Base-by-base conservation (phyloP, 2,329 filamentous ascomycete genomes). In the Alternaria metachromatica region DNA sequence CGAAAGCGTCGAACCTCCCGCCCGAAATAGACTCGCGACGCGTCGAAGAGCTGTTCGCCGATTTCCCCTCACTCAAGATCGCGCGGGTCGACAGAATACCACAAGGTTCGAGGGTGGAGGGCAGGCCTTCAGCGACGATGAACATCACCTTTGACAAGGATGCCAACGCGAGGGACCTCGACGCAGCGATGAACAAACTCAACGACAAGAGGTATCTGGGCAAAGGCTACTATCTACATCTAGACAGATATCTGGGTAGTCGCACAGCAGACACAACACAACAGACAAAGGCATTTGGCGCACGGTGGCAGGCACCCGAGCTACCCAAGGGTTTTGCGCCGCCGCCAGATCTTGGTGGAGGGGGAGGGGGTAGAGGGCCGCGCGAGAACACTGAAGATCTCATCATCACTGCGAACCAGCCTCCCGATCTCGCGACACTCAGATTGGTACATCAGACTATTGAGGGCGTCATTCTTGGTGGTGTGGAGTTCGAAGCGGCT, bases 391-490 rank as follows among this genome's bases (percentile, higher is more conserved):
- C 66, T 3, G 68, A 73, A 23, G 73, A 73, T 15, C 55, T 75
- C 25, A 64, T 74, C 26, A 68, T 84, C 30, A 76, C 72, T 4
- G 82, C 97, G 12, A 88, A 88, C 65, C 86, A 91, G 7, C 95
- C 95, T 2, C 86, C 87, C 6, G 92, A 97, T 71, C 87, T 97
- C 54, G 90, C 89, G 68, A 91, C 91, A 65, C 83, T 97, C 1
- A 90, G 90, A 62, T 86, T 96, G 48, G 96, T 98, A 64, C 95
- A 98, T 81, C 94, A 91, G 77, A 92, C 94, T 0, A 86, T 97
- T 33, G 95, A 98, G 75, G 87, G 87, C 3, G 84, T 98, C 0
- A 83, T 97, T 9, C 88, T 89, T 21, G 89, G 96, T 70, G 94
- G 94, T 0, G 89, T 92, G 0, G 93, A 96, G 74, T 96, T 97